Evolutionary conservation across 352 stramenopile genomes (phyloP).

Genomic region (Phytophthora pinifolia): DNA sequence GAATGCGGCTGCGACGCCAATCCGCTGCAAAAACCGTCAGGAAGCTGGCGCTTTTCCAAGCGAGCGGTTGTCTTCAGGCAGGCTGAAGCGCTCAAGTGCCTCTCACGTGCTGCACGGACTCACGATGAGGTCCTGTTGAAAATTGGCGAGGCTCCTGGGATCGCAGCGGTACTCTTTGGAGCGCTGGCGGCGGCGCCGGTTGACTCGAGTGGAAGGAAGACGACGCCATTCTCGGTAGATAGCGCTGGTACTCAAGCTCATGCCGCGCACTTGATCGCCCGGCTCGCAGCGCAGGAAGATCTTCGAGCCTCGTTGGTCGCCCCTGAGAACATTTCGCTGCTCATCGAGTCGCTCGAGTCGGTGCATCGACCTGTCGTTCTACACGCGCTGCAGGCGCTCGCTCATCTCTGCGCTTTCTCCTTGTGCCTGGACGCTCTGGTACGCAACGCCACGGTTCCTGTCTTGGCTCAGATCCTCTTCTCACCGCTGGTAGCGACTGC

Average conservation of each 20-base stretch:
- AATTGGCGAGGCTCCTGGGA: conserved; percentile 47
- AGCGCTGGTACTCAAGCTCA: conserved; percentile 47
- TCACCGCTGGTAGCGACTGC: conserved; percentile 43
- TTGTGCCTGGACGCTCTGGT: conserved; percentile 70
- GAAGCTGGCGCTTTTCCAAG: conserved; percentile 19
- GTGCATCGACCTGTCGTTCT: conserved; percentile 69
- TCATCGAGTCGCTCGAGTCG: conserved; percentile 77
- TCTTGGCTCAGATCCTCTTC: conserved; percentile 71
- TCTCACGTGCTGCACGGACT: conserved; percentile 48
- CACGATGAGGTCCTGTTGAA: conserved; percentile 75
- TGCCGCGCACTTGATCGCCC: conserved; percentile 59
- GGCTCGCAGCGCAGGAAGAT: conserved; percentile 52
- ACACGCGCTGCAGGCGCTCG: conserved; percentile 55
- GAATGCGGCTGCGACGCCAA: conserved; percentile 35
- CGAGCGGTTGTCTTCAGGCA: conserved; percentile 25
- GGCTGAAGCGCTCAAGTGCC: conserved; percentile 67
- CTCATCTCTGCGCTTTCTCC: conserved; percentile 57
- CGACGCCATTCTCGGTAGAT: conserved; percentile 8
- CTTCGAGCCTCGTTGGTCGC: conserved; percentile 53
- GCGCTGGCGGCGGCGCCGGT: conserved; percentile 24
- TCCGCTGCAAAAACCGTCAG: conserved; percentile 4
- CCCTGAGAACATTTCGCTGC: conserved; percentile 49
- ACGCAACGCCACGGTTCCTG: conserved; percentile 69
- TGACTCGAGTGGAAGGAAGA: conserved; percentile 4
- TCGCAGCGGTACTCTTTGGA: conserved; percentile 47